A percentile compares a stretch with the other conserved stretches of the same genome.
These are phyloP conservation scores for Stevia rebaudiana DNA, from an alignment of 140 eudicot genomes.

Conservation along the genomic window DNA sequence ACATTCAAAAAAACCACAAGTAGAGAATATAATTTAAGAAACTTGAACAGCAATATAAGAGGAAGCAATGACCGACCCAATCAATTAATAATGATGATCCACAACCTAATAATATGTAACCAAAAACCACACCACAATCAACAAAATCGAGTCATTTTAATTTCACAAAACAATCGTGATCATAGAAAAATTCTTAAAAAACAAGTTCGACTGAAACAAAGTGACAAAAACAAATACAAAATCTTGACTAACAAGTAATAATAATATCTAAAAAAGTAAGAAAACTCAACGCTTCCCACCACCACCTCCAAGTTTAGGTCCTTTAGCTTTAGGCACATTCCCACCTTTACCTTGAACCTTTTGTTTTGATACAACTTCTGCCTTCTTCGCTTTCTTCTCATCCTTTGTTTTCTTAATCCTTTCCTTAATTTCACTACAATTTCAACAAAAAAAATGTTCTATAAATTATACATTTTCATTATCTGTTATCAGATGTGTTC, in stretches of 20 bases:
- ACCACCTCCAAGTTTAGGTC: slow-evolving; percentile 57
- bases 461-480: too few species aligned
- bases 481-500: too few species aligned
- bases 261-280: not conserved
- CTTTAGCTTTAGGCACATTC: slow-evolving; percentile 39
- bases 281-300: slow-evolving; percentile 46
- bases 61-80: too few species aligned
- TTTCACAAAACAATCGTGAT: slow-evolving; percentile 7
- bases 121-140: not conserved
- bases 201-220: not conserved
- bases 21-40: too few species aligned
- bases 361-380: slow-evolving; percentile 39
- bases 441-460: too few species aligned
- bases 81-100: too few species aligned
- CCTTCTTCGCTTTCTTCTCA: slow-evolving; percentile 51
- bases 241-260: slow-evolving; percentile 2
- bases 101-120: not conserved
- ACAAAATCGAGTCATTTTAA: not conserved
- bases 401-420: slow-evolving; percentile 31
- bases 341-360: slow-evolving; percentile 34
- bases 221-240: slow-evolving; percentile 6
- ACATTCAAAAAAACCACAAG: too few species aligned
- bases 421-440: slow-evolving; percentile 50
- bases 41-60: too few species aligned
- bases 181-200: not conserved